Base-by-base conservation (phyloP, 257 asterid genomes). In the Jaltomata sinuosa region DNA sequence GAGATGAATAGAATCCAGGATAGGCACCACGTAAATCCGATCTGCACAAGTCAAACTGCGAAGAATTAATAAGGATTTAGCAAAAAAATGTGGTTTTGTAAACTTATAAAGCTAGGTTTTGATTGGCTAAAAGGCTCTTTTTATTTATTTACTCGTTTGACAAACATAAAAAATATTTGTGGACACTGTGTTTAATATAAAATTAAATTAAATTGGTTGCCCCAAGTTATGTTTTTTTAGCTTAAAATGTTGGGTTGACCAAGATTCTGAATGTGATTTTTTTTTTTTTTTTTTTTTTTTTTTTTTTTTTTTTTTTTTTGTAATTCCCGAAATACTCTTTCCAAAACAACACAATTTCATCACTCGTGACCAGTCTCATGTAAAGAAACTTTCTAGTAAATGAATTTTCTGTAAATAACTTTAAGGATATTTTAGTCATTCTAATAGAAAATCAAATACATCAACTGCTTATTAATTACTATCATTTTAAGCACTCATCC, bases 1-100 rank as follows among this genome's bases (percentile, higher is more conserved):
- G 97, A 14, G 94, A 61, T 11, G 95, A n/a, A 91, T 38, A 93
- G 68, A 14, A 80, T 8, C 97, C 97, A 4, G 91, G 91, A 90
- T 12, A 91, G 61, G 11, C 95, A 15, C 95, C 93, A 0, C 82
- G 89, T 18, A 93, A 81, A 86, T 93, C 97, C 97, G 50, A 91
- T 76, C 94, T 92, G 89, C 84, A 76, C 84, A 76, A 31, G 1
- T 32, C 34, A 47, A 54, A 49, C 16, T 68, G 32, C 16, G 4
- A 83, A 18, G 6, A 71, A 71, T 6, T 69, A 69, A 69, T 21
- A 55, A 55, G 19, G 27, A 21, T 19, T n/a, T n/a, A 14, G 3
- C n/a, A 57, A 57, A 11, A n/a, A n/a, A 10, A 10, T 0, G 18
- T 59, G 6, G 9, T 22, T 22, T 22, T 3, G 16, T 25, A 59